A percentile compares a stretch with the other conserved stretches of the same genome.
Evolutionary conservation across 2,329 filamentous ascomycete species (phyloP).

Genomic region (Thelonectria discophora): DNA sequence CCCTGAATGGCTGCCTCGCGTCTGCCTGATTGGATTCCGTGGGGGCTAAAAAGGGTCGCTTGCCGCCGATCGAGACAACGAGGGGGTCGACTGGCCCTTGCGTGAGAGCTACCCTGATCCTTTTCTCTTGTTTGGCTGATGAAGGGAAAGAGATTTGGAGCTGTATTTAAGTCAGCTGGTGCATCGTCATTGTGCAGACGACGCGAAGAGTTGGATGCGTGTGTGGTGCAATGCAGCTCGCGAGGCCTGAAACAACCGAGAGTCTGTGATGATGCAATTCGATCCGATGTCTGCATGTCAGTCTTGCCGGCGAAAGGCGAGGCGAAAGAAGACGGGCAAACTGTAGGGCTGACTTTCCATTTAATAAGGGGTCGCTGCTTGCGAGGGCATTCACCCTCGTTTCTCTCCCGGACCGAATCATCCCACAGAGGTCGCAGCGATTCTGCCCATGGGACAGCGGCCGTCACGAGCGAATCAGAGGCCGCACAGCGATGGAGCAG

Average conservation of each 20-base stretch:
- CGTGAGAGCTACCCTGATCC: neutral
- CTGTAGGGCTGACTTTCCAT: constrained; percentile 38
- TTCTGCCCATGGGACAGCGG: constrained; percentile 43
- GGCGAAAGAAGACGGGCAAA: constrained; percentile 16
- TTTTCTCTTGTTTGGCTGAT: neutral
- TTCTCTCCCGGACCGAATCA: neutral
- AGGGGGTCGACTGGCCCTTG: constrained; percentile 5
- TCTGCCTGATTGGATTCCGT: constrained; percentile 17
- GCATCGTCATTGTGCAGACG: neutral
- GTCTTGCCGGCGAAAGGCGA: neutral
- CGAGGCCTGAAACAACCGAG: neutral
- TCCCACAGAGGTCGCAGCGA: constrained; percentile 40
- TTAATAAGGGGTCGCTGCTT: neutral
- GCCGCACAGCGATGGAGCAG: constrained; percentile 12
- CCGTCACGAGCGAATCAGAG: constrained; percentile 45
- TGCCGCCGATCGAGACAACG: constrained; percentile 3
- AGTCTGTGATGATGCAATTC: neutral
- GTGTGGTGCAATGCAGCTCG: neutral
- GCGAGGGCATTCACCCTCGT: neutral
- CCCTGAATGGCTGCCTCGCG: neutral
- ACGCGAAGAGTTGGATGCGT: neutral
- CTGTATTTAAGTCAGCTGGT: neutral
- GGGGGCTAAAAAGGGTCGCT: constrained; percentile 11
- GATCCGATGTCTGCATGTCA: neutral
- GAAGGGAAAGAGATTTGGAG: neutral